Evolutionary conservation across 1,284 basidiomycete genomes (phyloP).

Genomic region (Lentinula novae-zelandiae): DNA sequence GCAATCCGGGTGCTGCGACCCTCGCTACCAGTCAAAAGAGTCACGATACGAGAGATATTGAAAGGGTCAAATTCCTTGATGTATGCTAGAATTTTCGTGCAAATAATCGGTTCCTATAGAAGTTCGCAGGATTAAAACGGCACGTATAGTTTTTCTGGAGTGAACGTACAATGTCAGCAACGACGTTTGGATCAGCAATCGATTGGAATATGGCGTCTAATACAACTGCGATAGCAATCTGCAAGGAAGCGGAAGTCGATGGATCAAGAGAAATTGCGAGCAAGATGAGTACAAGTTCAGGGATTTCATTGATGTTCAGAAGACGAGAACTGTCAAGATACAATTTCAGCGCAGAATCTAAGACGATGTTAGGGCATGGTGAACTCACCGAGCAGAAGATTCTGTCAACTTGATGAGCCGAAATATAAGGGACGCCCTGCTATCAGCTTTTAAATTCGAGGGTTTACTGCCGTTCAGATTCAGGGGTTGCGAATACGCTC

Average conservation of each 20-base stretch:
- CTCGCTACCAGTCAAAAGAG: slow-evolving; percentile 49
- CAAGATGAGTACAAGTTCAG: slow-evolving; percentile 46
- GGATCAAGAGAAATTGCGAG: slow-evolving; percentile 56
- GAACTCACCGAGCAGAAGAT: slow-evolving; percentile 40
- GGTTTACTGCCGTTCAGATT: neutral
- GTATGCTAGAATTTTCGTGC: slow-evolving; percentile 38
- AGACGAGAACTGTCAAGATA: slow-evolving; percentile 7
- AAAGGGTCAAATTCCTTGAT: slow-evolving; percentile 30
- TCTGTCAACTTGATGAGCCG: slow-evolving; percentile 42
- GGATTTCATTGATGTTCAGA: slow-evolving; percentile 31
- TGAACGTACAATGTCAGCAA: slow-evolving; percentile 24
- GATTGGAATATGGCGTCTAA: slow-evolving; percentile 43
- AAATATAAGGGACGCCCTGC: slow-evolving; percentile 24
- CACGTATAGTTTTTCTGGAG: neutral
- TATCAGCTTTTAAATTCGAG: neutral
- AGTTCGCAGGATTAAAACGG: neutral
- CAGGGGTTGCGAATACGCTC: slow-evolving; percentile 7
- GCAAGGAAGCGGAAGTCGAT: slow-evolving; percentile 38
- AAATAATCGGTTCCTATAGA: slow-evolving; percentile 44
- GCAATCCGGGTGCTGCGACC: slow-evolving; percentile 50
- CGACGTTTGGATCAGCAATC: slow-evolving; percentile 29
- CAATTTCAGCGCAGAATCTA: neutral
- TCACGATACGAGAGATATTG: slow-evolving; percentile 46
- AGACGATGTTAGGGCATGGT: slow-evolving; percentile 14
- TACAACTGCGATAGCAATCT: slow-evolving; percentile 39